Conservation (phyloP, 192 early-diverging fungal species). For the Linnemannia hyalina region DNA sequence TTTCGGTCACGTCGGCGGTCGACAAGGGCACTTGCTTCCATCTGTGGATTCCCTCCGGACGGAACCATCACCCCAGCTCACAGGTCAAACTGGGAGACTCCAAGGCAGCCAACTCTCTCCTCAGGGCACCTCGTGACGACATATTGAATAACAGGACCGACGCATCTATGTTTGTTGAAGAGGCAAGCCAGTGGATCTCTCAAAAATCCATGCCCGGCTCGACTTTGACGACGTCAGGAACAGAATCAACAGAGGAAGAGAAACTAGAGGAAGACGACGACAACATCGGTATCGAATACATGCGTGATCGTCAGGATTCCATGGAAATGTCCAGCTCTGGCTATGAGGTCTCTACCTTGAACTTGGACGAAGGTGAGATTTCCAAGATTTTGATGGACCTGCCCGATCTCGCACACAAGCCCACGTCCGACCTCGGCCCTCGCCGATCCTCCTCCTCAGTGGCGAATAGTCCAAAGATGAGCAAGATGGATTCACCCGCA, state of each 20-base stretch:
- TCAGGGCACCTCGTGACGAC: constrained; percentile 6
- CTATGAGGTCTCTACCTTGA: constrained; percentile 31
- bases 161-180: constrained; percentile 42
- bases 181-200: constrained; percentile 50
- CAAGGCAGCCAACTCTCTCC: background rate
- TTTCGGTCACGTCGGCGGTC: constrained; percentile 54
- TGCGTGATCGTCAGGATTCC: constrained; percentile 18
- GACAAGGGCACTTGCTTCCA: constrained; percentile 64
- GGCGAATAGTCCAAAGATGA: constrained; percentile 12
- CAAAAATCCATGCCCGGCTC: constrained; percentile 43
- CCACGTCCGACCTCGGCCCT: background rate
- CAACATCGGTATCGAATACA: constrained; percentile 17
- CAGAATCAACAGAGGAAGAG: constrained; percentile 54
- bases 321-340: constrained; percentile 18
- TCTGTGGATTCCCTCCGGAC: constrained; percentile 64
- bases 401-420: constrained; percentile 9
- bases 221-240: constrained; percentile 33
- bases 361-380: constrained; percentile 32
- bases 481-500: background rate
- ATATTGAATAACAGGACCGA: constrained; percentile 51
- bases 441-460: constrained; percentile 9
- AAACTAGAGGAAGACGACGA: constrained; percentile 23
- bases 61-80: constrained; percentile 58
- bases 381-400: constrained; percentile 36
- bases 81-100: constrained; percentile 53